Evolutionary conservation across 2,329 filamentous ascomycete species (phyloP).

Genomic region (Magnaporthiopsis incrustans): DNA sequence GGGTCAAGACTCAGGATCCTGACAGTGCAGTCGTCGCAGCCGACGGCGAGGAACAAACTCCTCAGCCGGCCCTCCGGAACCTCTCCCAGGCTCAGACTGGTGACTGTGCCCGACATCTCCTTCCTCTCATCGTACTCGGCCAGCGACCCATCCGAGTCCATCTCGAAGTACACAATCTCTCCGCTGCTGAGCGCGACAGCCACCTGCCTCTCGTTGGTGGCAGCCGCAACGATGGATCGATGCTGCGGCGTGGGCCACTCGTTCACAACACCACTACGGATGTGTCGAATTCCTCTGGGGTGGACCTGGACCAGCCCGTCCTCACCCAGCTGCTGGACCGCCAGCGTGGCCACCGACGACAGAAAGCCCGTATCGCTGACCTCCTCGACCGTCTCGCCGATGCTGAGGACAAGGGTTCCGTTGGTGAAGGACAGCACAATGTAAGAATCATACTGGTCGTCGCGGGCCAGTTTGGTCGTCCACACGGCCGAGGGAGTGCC

Average conservation of each 20-base stretch:
- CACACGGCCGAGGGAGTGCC: constrained; percentile 87
- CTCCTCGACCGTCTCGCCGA: constrained; percentile 94
- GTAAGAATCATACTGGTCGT: constrained; percentile 85
- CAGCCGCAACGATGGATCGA: constrained; percentile 87
- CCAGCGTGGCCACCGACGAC: constrained; percentile 78
- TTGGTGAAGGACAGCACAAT: constrained; percentile 93
- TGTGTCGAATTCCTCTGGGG: constrained; percentile 90
- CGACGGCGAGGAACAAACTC: constrained; percentile 90
- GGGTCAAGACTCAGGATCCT: constrained; percentile 85
- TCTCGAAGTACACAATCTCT: constrained; percentile 97
- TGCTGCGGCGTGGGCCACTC: constrained; percentile 94
- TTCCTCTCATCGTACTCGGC: constrained; percentile 94
- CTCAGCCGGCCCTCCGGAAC: constrained; percentile 84
- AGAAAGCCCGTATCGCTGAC: constrained; percentile 91
- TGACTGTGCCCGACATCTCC: constrained; percentile 92
- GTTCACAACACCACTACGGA: constrained; percentile 69
- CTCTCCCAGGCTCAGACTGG: constrained; percentile 85
- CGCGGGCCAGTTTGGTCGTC: constrained; percentile 80
- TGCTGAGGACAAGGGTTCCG: constrained; percentile 83
- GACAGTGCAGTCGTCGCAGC: constrained; percentile 93
- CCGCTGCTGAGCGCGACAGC: constrained; percentile 90
- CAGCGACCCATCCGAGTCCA: constrained; percentile 83
- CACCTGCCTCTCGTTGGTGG: constrained; percentile 88
- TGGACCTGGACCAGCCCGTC: constrained; percentile 91
- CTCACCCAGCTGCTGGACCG: constrained; percentile 88